Evolutionary conservation across 2,329 filamentous ascomycete species (phyloP).

Genomic region (Aureobasidium namibiae): DNA sequence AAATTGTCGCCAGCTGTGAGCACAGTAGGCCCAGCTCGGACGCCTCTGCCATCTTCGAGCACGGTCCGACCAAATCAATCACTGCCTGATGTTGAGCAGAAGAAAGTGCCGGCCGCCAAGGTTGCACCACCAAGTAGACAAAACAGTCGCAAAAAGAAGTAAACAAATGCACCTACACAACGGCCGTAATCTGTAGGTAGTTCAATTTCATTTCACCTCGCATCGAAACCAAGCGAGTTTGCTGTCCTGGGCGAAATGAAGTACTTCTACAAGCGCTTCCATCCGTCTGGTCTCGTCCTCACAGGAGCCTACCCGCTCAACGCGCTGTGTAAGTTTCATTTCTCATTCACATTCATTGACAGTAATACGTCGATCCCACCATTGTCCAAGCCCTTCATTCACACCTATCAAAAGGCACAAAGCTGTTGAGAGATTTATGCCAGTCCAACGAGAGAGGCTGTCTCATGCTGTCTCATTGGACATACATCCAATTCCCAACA

Average conservation of each 20-base stretch:
- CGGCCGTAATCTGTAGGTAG: not conserved
- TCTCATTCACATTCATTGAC: too few relatives aligned
- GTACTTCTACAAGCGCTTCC: not conserved
- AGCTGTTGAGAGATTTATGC: not conserved
- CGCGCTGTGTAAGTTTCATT: not conserved
- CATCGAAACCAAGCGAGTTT: too few relatives aligned
- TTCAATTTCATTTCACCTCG: not conserved
- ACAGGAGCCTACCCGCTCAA: not conserved
- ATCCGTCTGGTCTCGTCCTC: not conserved
- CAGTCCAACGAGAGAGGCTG: not conserved
- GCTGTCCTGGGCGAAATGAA: not conserved
- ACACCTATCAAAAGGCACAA: not conserved
- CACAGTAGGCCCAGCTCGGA: not conserved
- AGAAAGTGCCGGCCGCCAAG: not conserved
- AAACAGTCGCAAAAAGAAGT: not conserved
- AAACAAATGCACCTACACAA: not conserved
- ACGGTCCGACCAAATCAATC: not conserved
- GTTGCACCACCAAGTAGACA: not conserved
- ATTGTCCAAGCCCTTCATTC: rapidly evolving
- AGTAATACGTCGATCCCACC: not conserved
- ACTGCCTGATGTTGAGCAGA: not conserved
- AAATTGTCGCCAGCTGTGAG: not conserved
- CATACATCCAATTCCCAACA: not conserved
- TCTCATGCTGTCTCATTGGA: not conserved
- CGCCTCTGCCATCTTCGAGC: not conserved